Percentiles rank a stretch among this genome's conserved stretches.
Evolutionary conservation across 768 basidiomycete genomes (phyloP).

Genomic region (Pleurotus djamor): DNA sequence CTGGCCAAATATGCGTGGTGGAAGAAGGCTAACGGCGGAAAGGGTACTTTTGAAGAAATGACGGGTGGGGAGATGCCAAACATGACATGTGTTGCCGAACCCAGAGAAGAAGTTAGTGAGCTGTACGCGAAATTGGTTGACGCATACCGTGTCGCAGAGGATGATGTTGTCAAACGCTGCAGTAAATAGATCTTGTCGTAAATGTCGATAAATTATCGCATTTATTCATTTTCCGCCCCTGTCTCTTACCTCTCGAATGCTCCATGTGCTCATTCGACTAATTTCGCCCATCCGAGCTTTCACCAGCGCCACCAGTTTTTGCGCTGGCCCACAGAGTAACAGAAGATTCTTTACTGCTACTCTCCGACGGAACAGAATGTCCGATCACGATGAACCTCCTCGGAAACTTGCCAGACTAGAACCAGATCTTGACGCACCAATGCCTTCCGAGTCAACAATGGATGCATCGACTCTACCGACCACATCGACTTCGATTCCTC

Average conservation of each 20-base stretch:
- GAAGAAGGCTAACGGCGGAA: slow-evolving; percentile 37
- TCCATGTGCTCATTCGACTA: background rate
- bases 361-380: slow-evolving; percentile 4
- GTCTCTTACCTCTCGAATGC: background rate
- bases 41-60: slow-evolving; percentile 63
- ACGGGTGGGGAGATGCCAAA: slow-evolving; percentile 45
- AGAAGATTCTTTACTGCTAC: background rate
- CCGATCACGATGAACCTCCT: background rate
- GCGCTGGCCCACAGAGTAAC: background rate
- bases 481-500: too few relatives aligned
- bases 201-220: background rate
- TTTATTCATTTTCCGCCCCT: too few relatives aligned
- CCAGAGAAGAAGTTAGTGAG: slow-evolving; percentile 36
- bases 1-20: slow-evolving; percentile 75
- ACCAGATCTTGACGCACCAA: background rate
- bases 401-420: background rate
- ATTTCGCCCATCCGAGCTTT: background rate
- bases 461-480: too few relatives aligned
- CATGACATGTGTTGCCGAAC: slow-evolving; percentile 62
- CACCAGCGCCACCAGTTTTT: background rate
- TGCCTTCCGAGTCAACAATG: background rate
- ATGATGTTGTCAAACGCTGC: slow-evolving; percentile 33
- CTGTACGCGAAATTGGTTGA: slow-evolving; percentile 56
- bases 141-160: slow-evolving; percentile 57
- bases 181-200: slow-evolving; percentile 4